These are phyloP conservation scores for Saccharomycopsis hybrid DNA, from an alignment of 1,139 yeast species.

Conservation along the genomic window DNA sequence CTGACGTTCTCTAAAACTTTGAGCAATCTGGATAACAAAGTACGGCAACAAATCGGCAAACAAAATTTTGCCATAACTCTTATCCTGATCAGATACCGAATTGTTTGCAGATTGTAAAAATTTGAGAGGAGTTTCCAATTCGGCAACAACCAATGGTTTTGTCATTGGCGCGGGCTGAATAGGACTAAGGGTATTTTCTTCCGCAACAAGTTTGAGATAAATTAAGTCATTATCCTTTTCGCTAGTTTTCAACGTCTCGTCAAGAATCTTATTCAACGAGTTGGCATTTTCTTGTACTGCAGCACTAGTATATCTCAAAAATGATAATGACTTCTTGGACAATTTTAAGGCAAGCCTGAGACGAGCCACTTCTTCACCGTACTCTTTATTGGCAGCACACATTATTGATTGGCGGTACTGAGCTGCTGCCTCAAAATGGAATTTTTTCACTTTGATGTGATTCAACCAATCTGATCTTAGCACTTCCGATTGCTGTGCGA, in stretches of 20 bases:
- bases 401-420: conserved; percentile 52
- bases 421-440: conserved; percentile 67
- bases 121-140: conserved; percentile 29
- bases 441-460: conserved; percentile 49
- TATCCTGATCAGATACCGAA: conserved; percentile 18
- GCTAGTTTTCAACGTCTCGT: conserved; percentile 43
- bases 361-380: conserved; percentile 67
- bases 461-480: conserved; percentile 60
- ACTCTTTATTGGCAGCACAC: conserved; percentile 43
- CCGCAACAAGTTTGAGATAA: conserved; percentile 62
- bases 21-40: conserved; percentile 57
- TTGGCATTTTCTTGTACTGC: conserved; percentile 42
- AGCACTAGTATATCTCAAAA: conserved; percentile 34
- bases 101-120: conserved; percentile 9
- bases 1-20: conserved; percentile 63
- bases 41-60: conserved; percentile 62
- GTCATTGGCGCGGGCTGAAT: conserved; percentile 53
- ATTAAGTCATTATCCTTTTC: conserved; percentile 80
- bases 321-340: conserved; percentile 33
- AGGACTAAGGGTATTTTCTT: conserved; percentile 34
- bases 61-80: conserved; percentile 28
- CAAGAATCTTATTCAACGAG: conserved; percentile 41
- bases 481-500: conserved; percentile 43
- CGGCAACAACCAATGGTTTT: conserved; percentile 38
- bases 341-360: conserved; percentile 39